Conservation (phyloP, 2,329 filamentous ascomycete species). For the Pseudodiploospora longispora region DNA sequence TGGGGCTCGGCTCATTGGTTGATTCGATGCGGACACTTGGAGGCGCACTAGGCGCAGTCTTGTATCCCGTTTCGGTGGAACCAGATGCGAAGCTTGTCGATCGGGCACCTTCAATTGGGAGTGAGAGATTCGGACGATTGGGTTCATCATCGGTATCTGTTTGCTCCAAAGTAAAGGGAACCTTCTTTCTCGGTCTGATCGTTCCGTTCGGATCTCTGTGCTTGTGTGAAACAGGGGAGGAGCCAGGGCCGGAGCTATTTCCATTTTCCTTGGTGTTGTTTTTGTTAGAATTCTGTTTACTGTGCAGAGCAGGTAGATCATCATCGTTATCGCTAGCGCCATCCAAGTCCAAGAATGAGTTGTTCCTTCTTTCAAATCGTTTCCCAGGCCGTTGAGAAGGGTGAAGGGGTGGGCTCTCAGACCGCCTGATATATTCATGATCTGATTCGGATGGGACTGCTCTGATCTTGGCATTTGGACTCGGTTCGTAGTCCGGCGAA, state of each 20-base stretch:
- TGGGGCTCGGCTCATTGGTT: conserved; percentile 30
- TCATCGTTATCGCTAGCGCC: conserved; percentile 39
- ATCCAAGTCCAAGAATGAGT: conserved; percentile 45
- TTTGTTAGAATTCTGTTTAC: conserved; percentile 9
- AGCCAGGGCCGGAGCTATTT: conserved; percentile 2
- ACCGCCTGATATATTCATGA: conserved; percentile 11
- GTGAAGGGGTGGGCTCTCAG: conserved; percentile 28
- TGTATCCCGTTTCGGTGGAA: conserved; percentile 32
- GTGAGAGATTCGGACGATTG: conserved; percentile 26
- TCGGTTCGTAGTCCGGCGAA: conserved; percentile 67
- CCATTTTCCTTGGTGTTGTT: conserved; percentile 11
- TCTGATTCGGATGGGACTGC: conserved; percentile 45
- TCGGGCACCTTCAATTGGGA: conserved; percentile 34
- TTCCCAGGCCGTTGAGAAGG: conserved; percentile 23
- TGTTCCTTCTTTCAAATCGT: conserved; percentile 27
- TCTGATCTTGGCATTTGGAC: conserved; percentile 62
- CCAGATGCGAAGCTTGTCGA: conserved; percentile 26
- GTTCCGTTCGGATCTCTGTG: conserved; percentile 20
- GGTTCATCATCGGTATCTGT: conserved; percentile 26
- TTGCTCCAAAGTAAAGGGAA: conserved; percentile 14
- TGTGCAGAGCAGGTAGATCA: conserved; percentile 16
- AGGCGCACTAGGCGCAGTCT: conserved; percentile 32
- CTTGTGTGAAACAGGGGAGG: not conserved
- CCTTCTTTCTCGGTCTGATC: conserved; percentile 18
- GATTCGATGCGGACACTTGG: conserved; percentile 39